A percentile compares a stretch with the other conserved stretches of the same genome.
These are phyloP conservation scores for Sporothrix euskadiensis DNA, from an alignment of 2,329 filamentous ascomycete genomes.

Conservation along the genomic window DNA sequence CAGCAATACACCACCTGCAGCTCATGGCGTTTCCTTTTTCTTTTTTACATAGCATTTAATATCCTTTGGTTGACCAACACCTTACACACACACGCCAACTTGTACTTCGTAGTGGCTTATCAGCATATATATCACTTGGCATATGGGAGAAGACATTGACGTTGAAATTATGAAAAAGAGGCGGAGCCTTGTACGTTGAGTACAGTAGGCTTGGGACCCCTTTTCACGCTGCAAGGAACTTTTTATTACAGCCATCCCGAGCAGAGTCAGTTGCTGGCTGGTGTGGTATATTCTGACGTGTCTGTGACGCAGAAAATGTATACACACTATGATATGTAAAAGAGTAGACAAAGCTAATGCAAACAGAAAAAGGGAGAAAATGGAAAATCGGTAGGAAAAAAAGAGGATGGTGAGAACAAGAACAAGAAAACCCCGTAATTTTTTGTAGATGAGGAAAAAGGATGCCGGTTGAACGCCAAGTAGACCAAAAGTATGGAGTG, in stretches of 20 bases:
- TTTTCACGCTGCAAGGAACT: background rate
- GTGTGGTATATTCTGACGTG: conserved; percentile 5
- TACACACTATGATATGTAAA: background rate
- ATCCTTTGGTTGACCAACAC: background rate
- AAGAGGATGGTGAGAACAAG: background rate
- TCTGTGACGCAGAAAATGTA: background rate
- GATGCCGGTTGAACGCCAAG: conserved; percentile 20
- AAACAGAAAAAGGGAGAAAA: background rate
- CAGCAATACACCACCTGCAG: background rate
- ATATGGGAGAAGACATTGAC: background rate
- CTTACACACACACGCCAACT: too few relatives aligned
- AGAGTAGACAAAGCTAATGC: background rate
- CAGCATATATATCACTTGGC: background rate
- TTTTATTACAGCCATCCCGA: conserved; percentile 11
- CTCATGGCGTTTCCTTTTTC: background rate
- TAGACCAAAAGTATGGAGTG: background rate
- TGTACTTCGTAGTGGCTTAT: background rate
- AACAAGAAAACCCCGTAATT: background rate
- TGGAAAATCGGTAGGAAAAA: background rate
- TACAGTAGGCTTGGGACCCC: background rate
- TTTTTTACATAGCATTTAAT: background rate
- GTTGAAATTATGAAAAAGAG: background rate
- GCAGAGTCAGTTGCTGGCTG: background rate
- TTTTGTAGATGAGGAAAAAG: background rate
- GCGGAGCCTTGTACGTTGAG: conserved; percentile 15